Base-by-base conservation (phyloP, 257 asterid genomes). In the Rehmannia glutinosa region DNA sequence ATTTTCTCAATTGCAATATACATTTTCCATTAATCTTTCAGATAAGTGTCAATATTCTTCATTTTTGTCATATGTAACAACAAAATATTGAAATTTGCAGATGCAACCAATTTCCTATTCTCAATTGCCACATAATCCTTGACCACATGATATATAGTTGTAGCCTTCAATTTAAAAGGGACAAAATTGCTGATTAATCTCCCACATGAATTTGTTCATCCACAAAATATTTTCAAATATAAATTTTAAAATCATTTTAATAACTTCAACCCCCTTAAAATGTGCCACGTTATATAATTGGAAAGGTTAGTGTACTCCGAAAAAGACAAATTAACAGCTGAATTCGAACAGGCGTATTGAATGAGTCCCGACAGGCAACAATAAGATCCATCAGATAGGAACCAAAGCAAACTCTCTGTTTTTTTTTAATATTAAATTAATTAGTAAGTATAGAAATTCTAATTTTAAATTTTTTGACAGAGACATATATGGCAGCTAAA, bases 231-330 rank as follows among this genome's bases (percentile, higher is more conserved):
- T 50, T 38, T 20, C 3, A 16, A 38, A 25, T 9, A 8, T 68
- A 41, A 39, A 62, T 15, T n/a, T 27, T n/a, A n/a, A n/a, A n/a
- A n/a, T 21, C 35, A 1, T 43, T 23, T 3, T 6, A 50, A 39
- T 38, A n/a, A 67, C 11, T 11, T 38, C 23, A 11, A 52, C 23
- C 30, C 73, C 43, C 56, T 56, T 65, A 38, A 56, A 47, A 66
- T n/a, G 53, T 50, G 74, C 70, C 75, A 63, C 79, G 75, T 69
- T 68, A 33, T 23, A 32, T 3, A 20, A 36, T 62, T 41, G 63
- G 21, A 36, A 36, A 17, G 35, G 32, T 35, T 42, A 19, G 10
- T 25, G 39, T 33, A 16, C 1, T 47, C 19, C 7, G 52, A 46
- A 56, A 63, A 63, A 3, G 67, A 69, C 63, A 69, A 28, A 62